Conservation (phyloP, 2,329 filamentous ascomycete species). For the Emmonsia crescens region DNA sequence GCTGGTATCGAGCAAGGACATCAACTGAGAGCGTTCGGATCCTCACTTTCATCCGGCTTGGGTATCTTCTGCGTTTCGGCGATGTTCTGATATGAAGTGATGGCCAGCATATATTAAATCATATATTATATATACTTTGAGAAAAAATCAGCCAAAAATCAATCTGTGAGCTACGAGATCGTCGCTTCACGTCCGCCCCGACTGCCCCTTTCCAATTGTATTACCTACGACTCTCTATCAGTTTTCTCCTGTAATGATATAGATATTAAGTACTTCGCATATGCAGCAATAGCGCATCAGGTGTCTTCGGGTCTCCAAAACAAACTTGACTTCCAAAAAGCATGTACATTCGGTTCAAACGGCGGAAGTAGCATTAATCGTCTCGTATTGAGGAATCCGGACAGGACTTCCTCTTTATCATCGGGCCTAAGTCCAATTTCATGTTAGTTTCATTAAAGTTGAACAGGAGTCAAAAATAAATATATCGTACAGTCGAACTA, state of each 20-base stretch:
- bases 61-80: neutral
- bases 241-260: neutral
- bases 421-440: slow-evolving; percentile 1
- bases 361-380: slow-evolving; percentile 19
- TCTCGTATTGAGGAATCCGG: slow-evolving; percentile 13
- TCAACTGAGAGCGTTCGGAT: slow-evolving; percentile 14
- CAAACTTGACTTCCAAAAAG: slow-evolving; percentile 29
- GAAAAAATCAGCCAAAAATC: neutral
- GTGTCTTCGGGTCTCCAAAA: slow-evolving; percentile 18
- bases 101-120: neutral
- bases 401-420: slow-evolving; percentile 18
- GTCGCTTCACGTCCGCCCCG: neutral
- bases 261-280: neutral
- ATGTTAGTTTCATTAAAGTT: neutral
- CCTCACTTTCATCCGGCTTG: neutral
- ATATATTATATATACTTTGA: neutral
- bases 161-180: neutral
- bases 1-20: slow-evolving; percentile 42
- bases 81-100: neutral
- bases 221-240: neutral
- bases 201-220: neutral
- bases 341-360: slow-evolving; percentile 25
- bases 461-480: neutral
- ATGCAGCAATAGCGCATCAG: slow-evolving; percentile 1
- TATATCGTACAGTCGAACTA: slow-evolving; percentile 2